Percentiles rank a stretch among this genome's conserved stretches.
Conservation (phyloP, 164 flowering plant genomes). For the Nymphaea thermarum region DNA sequence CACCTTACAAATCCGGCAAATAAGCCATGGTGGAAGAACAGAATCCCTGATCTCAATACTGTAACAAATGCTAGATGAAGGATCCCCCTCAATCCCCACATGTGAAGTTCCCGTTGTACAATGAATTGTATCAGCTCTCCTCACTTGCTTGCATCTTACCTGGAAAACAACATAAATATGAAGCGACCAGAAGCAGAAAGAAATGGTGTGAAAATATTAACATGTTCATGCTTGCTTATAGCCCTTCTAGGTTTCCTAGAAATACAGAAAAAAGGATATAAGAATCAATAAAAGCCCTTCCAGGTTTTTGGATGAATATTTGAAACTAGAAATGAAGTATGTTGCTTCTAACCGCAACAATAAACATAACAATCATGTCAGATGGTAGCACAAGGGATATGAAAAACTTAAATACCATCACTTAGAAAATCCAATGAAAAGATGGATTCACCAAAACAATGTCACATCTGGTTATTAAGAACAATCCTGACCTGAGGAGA, state of each 20-base stretch:
- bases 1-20: slow-evolving; percentile 46
- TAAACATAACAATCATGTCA: background rate
- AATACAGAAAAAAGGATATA: background rate
- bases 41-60: slow-evolving; percentile 71
- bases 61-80: slow-evolving; percentile 34
- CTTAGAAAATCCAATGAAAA: background rate
- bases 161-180: slow-evolving; percentile 11
- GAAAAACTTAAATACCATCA: background rate
- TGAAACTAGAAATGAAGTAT: background rate
- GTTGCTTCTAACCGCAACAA: background rate
- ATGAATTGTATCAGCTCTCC: slow-evolving; percentile 30
- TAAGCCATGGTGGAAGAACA: slow-evolving; percentile 78
- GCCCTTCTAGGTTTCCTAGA: background rate
- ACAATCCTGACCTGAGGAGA: slow-evolving; percentile 63
- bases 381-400: background rate
- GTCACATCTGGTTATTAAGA: background rate
- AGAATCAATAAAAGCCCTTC: background rate
- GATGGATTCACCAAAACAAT: no score
- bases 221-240: no score
- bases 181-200: background rate
- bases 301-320: background rate
- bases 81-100: slow-evolving; percentile 16
- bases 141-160: slow-evolving; percentile 77
- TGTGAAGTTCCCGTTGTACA: slow-evolving; percentile 18
- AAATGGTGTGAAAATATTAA: background rate